These are phyloP conservation scores for Meira miltonrushii DNA, from an alignment of 1,284 basidiomycete species.

Conservation along the genomic window DNA sequence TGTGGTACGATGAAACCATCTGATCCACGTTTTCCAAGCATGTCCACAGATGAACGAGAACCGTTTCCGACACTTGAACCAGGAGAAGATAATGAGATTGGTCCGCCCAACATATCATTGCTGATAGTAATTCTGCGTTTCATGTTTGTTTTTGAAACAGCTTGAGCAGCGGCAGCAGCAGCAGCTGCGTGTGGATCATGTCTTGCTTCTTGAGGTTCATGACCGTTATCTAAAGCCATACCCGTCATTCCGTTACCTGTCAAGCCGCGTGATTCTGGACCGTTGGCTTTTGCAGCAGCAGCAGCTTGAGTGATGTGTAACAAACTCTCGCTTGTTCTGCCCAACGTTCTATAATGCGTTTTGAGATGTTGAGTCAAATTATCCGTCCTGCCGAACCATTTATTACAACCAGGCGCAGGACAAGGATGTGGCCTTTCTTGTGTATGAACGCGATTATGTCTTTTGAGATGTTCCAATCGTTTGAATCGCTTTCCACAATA, in stretches of 20 bases:
- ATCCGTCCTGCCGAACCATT: constrained; percentile 49
- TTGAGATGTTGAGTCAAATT: constrained; percentile 51
- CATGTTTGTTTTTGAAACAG: constrained; percentile 26
- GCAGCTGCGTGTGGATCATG: constrained; percentile 43
- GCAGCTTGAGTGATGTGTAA: constrained; percentile 13
- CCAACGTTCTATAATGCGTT: constrained; percentile 41
- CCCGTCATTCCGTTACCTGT: constrained; percentile 9
- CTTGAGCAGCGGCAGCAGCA: constrained; percentile 28
- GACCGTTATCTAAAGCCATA: constrained; percentile 20
- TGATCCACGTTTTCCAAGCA: not conserved
- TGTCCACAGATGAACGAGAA: too few species aligned
- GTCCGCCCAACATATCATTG: constrained; percentile 7
- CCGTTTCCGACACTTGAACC: not conserved
- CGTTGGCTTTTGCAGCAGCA: not conserved
- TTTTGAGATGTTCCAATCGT: constrained; percentile 51
- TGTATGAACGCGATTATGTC: constrained; percentile 51
- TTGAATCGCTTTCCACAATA: constrained; percentile 51
- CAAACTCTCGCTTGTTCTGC: constrained; percentile 10
- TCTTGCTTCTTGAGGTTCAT: constrained; percentile 19
- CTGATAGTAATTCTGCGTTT: constrained; percentile 1
- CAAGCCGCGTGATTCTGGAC: not conserved
- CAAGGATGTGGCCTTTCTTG: constrained; percentile 49
- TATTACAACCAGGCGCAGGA: constrained; percentile 47
- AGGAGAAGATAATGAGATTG: constrained; percentile 5
- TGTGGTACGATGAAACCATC: not conserved